Base-by-base conservation (phyloP, 1,284 basidiomycete species). In the Wallemia hederae region DNA sequence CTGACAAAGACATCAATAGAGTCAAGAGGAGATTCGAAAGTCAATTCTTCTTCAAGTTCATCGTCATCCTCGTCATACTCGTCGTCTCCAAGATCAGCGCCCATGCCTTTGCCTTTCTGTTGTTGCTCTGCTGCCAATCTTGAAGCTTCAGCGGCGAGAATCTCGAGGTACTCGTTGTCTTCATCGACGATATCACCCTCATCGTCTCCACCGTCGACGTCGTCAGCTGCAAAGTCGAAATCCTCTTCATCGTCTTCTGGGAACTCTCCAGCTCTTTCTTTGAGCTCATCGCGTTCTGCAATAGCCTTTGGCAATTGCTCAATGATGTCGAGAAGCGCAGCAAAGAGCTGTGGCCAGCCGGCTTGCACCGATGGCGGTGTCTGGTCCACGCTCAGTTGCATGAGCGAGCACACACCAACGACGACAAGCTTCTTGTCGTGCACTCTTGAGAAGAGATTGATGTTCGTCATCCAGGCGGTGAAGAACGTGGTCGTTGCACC, bases 361-460 rank as follows among this genome's bases (percentile, higher is more conserved):
- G 78, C 77, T 63, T 75, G 75, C 64, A 85, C 68, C 24, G 70
- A 70, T 28, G 75, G 73, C 0, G 84, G 83, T 27, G 86, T 74
- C 27, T 69, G 67, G 17, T 69, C 68, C 1, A 78, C 75, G 22
- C 80, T 74, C 69, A 85, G 72, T 69, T 85, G 82, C 67, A 89
- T 73, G 62, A 87, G 69, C 39, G 79, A 78, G 64, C 80, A 84
- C 63, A 91, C 72, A 9, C 86, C 79, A 62, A 85, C 69, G 59
- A 89, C 77, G 63, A 78, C 79, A 61, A 92, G 74, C 70, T 85
- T 89, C 77, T 88, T 88, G 70, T 91, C 87, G 69, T 92, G 86
- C 34, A 91, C 85, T n/a, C 86, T 77, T 1, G 83, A 83, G 56
- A 89, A 75, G 59, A 75, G 77, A 27, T 74, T 72, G 24, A 79